Conservation (phyloP, 768 basidiomycete species). For the Leccinum arenicola region DNA sequence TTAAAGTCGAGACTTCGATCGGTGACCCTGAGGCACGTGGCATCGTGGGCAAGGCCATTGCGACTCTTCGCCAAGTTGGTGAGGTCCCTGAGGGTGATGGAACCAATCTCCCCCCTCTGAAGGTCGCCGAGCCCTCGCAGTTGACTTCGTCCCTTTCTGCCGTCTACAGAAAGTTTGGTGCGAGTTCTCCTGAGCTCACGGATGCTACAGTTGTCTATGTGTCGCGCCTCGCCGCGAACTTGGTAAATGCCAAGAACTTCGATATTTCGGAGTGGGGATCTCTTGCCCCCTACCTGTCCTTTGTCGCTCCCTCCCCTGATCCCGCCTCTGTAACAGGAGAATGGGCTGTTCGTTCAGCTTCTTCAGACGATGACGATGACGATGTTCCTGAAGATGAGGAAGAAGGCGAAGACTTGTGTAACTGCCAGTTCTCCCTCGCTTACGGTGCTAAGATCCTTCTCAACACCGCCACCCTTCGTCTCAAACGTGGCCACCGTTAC, state of each 20-base stretch:
- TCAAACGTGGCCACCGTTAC: slow-evolving; percentile 98
- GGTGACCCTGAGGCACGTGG: slow-evolving; percentile 98
- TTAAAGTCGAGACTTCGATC: slow-evolving; percentile 93
- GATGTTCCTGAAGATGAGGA: slow-evolving; percentile 85
- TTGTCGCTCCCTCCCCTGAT: slow-evolving; percentile 62
- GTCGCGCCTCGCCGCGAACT: slow-evolving; percentile 76
- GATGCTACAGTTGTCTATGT: slow-evolving; percentile 66
- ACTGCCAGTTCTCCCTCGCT: slow-evolving; percentile 98
- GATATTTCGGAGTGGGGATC: slow-evolving; percentile 85
- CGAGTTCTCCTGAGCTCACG: slow-evolving; percentile 52
- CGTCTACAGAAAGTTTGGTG: slow-evolving; percentile 84
- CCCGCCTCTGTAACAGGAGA: slow-evolving; percentile 68
- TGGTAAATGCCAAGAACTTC: slow-evolving; percentile 90
- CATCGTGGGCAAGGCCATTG: slow-evolving; percentile 88
- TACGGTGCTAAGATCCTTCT: slow-evolving; percentile 99
- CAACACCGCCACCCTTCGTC: slow-evolving; percentile 93
- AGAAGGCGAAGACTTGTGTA: slow-evolving; percentile 97
- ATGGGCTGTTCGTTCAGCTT: slow-evolving; percentile 88
- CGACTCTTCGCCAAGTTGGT: slow-evolving; percentile 93
- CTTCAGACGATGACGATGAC: slow-evolving; percentile 66
- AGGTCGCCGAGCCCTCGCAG: slow-evolving; percentile 66
- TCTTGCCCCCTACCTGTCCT: slow-evolving; percentile 73
- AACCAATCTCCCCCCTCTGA: slow-evolving; percentile 85
- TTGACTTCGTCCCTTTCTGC: slow-evolving; percentile 63
- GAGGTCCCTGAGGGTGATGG: slow-evolving; percentile 86